Percentiles rank a stretch among this genome's conserved stretches.
Evolutionary conservation across 306 rosid species (phyloP).

Genomic region (Fragaria vesca): DNA sequence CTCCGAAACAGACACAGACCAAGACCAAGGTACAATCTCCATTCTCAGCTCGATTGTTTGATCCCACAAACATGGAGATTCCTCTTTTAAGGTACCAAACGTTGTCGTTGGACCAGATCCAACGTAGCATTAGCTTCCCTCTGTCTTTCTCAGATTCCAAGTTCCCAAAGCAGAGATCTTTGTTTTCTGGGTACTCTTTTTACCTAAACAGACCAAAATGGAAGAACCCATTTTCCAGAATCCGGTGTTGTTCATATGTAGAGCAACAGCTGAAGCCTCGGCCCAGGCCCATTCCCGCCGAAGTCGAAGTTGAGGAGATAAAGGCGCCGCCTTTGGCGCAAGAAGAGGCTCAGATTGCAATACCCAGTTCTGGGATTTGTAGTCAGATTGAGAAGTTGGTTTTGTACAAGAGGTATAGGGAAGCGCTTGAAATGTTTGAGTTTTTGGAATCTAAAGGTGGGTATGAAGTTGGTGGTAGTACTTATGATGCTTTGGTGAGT

Average conservation of each 20-base stretch:
- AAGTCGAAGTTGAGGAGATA: conserved; percentile 27
- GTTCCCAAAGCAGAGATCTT: conserved; percentile 13
- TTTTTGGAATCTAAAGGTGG: conserved; percentile 61
- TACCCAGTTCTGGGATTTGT: conserved; percentile 50
- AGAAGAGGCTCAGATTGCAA: conserved; percentile 29
- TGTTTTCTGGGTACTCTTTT: conserved; percentile 36
- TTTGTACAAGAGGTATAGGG: conserved; percentile 45
- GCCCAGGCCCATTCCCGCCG: conserved; percentile 40
- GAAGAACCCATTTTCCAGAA: conserved; percentile 33
- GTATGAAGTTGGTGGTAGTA: conserved; percentile 44
- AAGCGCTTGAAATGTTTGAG: conserved; percentile 82
- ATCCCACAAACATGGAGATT: conserved; percentile 48
- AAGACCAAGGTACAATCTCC: conserved; percentile 12
- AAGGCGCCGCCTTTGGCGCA: conserved; percentile 17
- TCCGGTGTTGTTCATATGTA: conserved; percentile 43
- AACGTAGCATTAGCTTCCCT: conserved; percentile 23
- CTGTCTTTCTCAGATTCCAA: conserved; percentile 27
- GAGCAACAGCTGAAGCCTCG: conserved; percentile 55
- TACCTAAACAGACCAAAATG: conserved; percentile 28
- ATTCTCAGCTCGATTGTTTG: conserved; percentile 4
- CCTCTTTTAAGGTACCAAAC: conserved; percentile 47
- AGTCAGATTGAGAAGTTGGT: conserved; percentile 71
- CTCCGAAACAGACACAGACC: conserved; percentile 7
- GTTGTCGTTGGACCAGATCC: conserved; percentile 28
- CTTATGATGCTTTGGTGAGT: conserved; percentile 67